Conservation (phyloP, 768 basidiomycete genomes). For the Phylloporus scabripes region DNA sequence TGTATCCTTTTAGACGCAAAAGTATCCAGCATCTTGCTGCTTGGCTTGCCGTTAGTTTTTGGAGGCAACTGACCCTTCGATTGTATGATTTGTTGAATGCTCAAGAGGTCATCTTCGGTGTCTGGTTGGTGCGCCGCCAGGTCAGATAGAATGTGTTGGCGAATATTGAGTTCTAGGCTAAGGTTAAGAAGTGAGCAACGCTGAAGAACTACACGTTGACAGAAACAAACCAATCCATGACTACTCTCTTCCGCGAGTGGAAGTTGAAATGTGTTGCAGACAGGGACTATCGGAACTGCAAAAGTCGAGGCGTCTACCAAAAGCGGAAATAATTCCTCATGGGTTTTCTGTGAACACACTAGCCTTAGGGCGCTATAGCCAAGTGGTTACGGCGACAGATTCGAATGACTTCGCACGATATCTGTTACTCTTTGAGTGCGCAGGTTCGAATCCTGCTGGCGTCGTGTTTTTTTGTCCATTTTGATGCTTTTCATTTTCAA, state of each 20-base stretch:
- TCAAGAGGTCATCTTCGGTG: constrained; percentile 40
- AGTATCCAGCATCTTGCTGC: constrained; percentile 19
- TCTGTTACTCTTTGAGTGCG: constrained; percentile 38
- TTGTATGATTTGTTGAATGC: constrained; percentile 52
- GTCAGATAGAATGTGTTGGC: constrained; percentile 70
- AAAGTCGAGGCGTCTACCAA: background rate
- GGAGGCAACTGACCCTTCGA: constrained; percentile 52
- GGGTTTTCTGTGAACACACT: background rate
- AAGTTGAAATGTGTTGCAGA: background rate
- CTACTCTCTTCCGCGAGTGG: background rate
- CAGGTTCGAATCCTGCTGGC: constrained; percentile 41
- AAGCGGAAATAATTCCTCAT: constrained; percentile 1
- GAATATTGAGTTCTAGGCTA: constrained; percentile 76
- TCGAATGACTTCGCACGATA: constrained; percentile 39
- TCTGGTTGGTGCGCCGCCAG: constrained; percentile 55
- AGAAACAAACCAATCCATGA: constrained; percentile 47
- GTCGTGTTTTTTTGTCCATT: constrained; percentile 21
- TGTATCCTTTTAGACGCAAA: constrained; percentile 32
- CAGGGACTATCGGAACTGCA: too few relatives aligned
- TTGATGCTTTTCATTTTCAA: background rate
- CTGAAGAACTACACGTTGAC: background rate
- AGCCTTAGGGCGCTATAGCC: constrained; percentile 51
- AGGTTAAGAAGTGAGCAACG: background rate
- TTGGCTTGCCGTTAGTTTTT: constrained; percentile 7
- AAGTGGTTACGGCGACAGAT: constrained; percentile 78